Percentiles rank a stretch among this genome's conserved stretches.
These are phyloP conservation scores for Cicer arietinum DNA, from an alignment of 306 rosid genomes.

Conservation along the genomic window DNA sequence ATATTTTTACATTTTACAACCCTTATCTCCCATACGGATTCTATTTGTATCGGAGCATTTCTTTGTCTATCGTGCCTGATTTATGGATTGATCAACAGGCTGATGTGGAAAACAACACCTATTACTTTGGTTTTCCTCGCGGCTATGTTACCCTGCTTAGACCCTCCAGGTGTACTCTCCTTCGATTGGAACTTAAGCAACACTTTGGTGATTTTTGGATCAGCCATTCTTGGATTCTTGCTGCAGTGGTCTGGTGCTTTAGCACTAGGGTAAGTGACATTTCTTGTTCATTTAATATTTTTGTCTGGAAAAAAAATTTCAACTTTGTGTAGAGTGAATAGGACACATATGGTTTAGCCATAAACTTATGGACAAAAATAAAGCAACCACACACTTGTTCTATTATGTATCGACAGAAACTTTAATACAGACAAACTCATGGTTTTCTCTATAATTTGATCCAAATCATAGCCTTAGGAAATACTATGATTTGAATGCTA, in stretches of 20 bases:
- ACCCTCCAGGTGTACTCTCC: slow-evolving; percentile 76
- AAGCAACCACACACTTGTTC: neutral
- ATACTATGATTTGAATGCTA: neutral
- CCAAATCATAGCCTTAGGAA: neutral
- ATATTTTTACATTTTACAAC: neutral
- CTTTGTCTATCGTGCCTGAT: slow-evolving; percentile 34
- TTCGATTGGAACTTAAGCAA: slow-evolving; percentile 71
- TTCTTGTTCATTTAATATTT: neutral
- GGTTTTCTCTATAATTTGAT: neutral
- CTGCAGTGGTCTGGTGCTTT: slow-evolving; percentile 96
- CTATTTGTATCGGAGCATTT: slow-evolving; percentile 10
- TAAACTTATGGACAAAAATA: neutral
- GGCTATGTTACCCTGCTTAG: slow-evolving; percentile 76
- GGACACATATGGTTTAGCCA: neutral
- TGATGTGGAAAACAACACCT: slow-evolving; percentile 95
- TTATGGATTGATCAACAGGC: slow-evolving; percentile 53
- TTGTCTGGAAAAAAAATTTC: slow-evolving; percentile 10
- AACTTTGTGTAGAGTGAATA: slow-evolving; percentile 11
- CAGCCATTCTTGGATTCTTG: slow-evolving; percentile 86
- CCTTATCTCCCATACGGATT: neutral
- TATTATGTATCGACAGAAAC: neutral
- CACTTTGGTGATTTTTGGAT: slow-evolving; percentile 65
- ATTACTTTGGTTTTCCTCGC: slow-evolving; percentile 71
- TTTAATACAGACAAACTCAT: neutral
- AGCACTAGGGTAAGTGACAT: slow-evolving; percentile 73